Percentiles rank a stretch among this genome's conserved stretches.
These are phyloP conservation scores for Chrysosporium queenslandicum DNA, from an alignment of 2,329 filamentous ascomycete species.

Conservation along the genomic window DNA sequence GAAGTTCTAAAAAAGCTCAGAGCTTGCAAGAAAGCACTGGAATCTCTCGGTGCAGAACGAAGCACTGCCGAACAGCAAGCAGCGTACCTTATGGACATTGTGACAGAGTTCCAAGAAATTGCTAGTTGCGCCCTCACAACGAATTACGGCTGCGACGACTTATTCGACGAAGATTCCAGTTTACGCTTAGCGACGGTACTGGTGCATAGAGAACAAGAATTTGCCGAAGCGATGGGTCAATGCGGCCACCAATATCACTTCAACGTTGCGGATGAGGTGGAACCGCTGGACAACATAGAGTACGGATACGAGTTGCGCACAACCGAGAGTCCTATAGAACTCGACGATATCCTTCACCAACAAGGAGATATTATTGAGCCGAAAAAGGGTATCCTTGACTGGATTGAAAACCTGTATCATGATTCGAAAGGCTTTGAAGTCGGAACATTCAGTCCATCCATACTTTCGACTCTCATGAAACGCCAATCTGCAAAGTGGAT, in stretches of 20 bases:
- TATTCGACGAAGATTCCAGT: constrained; percentile 26
- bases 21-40: constrained; percentile 22
- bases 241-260: constrained; percentile 21
- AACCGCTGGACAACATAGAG: background rate
- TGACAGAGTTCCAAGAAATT: constrained; percentile 14
- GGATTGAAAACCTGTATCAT: constrained; percentile 38
- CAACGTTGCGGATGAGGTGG: background rate
- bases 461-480: constrained; percentile 37
- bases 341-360: constrained; percentile 16
- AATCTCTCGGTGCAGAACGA: constrained; percentile 28
- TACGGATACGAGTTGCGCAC: background rate
- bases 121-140: constrained; percentile 10
- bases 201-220: constrained; percentile 22
- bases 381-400: constrained; percentile 32
- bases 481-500: constrained; percentile 49
- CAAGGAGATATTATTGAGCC: constrained; percentile 14
- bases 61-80: constrained; percentile 29
- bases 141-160: constrained; percentile 28
- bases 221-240: constrained; percentile 19
- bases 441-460: constrained; percentile 37
- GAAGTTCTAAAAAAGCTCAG: constrained; percentile 32
- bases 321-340: background rate
- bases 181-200: constrained; percentile 30
- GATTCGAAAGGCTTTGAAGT: constrained; percentile 46
- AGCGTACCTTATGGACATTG: constrained; percentile 31